These are phyloP conservation scores for Fusarium succisae DNA, from an alignment of 2,329 filamentous ascomycete genomes.

Conservation along the genomic window DNA sequence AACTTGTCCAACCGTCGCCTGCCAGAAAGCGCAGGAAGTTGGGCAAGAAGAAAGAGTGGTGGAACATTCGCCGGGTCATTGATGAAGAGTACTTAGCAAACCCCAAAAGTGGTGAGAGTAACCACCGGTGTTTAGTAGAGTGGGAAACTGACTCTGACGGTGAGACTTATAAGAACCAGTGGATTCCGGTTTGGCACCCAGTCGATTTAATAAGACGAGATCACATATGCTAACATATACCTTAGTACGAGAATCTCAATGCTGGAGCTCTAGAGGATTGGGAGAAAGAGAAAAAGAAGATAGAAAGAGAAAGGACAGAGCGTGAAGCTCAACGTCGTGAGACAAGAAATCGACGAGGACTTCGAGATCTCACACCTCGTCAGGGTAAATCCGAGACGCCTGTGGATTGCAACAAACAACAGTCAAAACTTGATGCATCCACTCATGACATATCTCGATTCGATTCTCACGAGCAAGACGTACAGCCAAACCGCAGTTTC, in stretches of 20 bases:
- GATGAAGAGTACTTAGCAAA: slow-evolving; percentile 40
- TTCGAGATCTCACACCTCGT: not conserved
- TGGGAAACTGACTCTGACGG: slow-evolving; percentile 51
- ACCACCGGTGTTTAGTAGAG: slow-evolving; percentile 50
- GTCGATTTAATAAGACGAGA: not conserved
- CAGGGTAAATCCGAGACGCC: not conserved
- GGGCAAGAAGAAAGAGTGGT: slow-evolving; percentile 42
- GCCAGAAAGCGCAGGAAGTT: slow-evolving; percentile 13
- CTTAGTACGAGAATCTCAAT: slow-evolving; percentile 46
- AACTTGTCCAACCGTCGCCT: not conserved
- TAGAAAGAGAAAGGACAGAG: not conserved
- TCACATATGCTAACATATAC: slow-evolving; percentile 33
- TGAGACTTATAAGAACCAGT: slow-evolving; percentile 46
- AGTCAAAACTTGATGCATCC: slow-evolving; percentile 24
- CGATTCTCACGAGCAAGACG: slow-evolving; percentile 18
- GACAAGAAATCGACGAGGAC: slow-evolving; percentile 6
- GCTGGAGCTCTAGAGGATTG: slow-evolving; percentile 47
- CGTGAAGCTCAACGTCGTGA: not conserved
- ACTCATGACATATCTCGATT: slow-evolving; percentile 16
- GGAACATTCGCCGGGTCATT: slow-evolving; percentile 47
- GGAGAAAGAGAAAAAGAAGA: slow-evolving; percentile 27
- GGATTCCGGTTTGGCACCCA: slow-evolving; percentile 42
- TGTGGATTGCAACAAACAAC: slow-evolving; percentile 30
- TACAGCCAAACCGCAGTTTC: slow-evolving; percentile 34
- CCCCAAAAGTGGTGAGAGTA: slow-evolving; percentile 22